phyloP scores from a whole-genome alignment of 371 early-diverging fungal species.

The Mortierella sp. region DNA sequence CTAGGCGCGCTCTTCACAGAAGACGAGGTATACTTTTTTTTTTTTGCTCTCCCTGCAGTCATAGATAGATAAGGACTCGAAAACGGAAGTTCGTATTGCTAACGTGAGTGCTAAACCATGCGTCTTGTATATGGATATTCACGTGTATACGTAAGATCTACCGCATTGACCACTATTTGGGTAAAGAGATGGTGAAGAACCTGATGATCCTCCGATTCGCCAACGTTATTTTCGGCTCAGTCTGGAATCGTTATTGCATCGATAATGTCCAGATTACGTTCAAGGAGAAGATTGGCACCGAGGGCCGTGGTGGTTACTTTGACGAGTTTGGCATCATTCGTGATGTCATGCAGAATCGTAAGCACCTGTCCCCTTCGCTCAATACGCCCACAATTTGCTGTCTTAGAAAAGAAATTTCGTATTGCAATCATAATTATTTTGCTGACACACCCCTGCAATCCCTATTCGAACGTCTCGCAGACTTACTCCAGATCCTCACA shows the following conservation, averaged over 20 bases:
- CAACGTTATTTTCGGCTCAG: constrained; percentile 92
- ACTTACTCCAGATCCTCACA: constrained; percentile 92
- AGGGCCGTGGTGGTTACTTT: constrained; percentile 99
- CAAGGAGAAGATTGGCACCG: constrained; percentile 98
- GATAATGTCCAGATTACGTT: constrained; percentile 97
- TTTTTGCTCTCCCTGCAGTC: no score
- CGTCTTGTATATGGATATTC: no score
- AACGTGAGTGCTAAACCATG: no score
- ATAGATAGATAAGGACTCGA: no score
- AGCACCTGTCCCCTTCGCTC: constrained; percentile 35
- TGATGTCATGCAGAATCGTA: constrained; percentile 99
- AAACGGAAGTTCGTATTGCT: no score
- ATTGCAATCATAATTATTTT: no score
- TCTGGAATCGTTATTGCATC: constrained; percentile 93
- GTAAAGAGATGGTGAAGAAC: constrained; percentile 99
- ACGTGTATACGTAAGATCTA: no score
- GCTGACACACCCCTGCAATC: no score
- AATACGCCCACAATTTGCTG: no score
- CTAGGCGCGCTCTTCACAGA: constrained; percentile 84
- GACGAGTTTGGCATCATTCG: constrained; percentile 99
- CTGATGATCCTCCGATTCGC: constrained; percentile 94
- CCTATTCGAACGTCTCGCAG: no score
- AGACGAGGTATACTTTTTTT: constrained; percentile 88
- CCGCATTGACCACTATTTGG: constrained; percentile 98
- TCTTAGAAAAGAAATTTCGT: no score